Conservation (phyloP, 2,329 filamentous ascomycete genomes). For the Diaporthe citriasiana region DNA sequence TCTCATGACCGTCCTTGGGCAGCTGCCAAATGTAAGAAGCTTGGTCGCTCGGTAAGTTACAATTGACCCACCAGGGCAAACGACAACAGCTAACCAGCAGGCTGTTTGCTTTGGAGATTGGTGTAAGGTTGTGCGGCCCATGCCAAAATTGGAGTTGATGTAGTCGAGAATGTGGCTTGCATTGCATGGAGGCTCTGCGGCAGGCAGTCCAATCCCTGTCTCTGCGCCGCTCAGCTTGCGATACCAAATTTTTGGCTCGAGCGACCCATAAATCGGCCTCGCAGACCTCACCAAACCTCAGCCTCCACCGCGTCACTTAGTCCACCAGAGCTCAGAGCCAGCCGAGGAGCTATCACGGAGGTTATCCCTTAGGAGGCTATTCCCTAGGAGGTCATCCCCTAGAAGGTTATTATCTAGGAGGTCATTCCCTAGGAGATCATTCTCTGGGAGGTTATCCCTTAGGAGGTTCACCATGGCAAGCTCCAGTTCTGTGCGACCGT, state of each 20-base stretch:
- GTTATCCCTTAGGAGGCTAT: no score
- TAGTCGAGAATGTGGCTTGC: conserved; percentile 32
- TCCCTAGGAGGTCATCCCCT: no score
- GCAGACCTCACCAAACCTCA: conserved; percentile 12
- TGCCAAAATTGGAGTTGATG: conserved; percentile 4
- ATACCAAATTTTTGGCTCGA: conserved; percentile 33
- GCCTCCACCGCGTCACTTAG: background rate
- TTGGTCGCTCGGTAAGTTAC: background rate
- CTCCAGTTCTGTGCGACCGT: conserved; percentile 36
- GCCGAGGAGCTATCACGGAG: background rate
- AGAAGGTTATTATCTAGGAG: no score
- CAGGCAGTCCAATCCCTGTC: no score
- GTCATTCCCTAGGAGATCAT: no score
- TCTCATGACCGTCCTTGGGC: conserved; percentile 1
- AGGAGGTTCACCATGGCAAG: conserved; percentile 37
- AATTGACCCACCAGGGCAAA: background rate
- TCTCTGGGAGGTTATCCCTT: no score
- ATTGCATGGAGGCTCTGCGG: conserved; percentile 38
- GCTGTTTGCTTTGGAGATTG: background rate
- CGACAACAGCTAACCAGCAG: background rate
- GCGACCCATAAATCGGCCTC: conserved; percentile 18
- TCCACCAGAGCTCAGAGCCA: background rate
- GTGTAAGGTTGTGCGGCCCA: background rate
- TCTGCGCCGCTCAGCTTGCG: no score
- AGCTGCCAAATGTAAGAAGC: background rate